Evolutionary conservation across 2,329 filamentous ascomycete genomes (phyloP).

Genomic region (Mollisiaceae sp.): DNA sequence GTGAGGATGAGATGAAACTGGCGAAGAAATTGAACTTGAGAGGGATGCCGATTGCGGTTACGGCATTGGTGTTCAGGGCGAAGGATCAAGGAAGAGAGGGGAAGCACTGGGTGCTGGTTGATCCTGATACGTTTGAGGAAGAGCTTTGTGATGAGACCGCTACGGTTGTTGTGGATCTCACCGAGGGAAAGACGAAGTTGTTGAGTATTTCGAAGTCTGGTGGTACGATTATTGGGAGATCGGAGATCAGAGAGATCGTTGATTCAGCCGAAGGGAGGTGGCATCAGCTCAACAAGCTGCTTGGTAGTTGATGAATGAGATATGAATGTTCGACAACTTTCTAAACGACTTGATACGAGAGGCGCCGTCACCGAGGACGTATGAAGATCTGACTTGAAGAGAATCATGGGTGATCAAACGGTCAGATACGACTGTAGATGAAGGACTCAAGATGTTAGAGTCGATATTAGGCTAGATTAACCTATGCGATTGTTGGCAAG

Average conservation of each 20-base stretch:
- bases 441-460: too few relatives aligned
- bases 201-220: conserved; percentile 83
- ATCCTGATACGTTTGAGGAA: conserved; percentile 92
- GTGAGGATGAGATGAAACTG: conserved; percentile 63
- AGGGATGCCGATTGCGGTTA: conserved; percentile 76
- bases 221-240: conserved; percentile 70
- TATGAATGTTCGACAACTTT: not conserved
- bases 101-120: conserved; percentile 77
- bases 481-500: too few relatives aligned
- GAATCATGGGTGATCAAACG: too few relatives aligned
- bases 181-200: conserved; percentile 56
- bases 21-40: conserved; percentile 63
- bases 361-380: too few relatives aligned
- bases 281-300: conserved; percentile 49
- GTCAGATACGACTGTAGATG: too few relatives aligned
- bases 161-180: conserved; percentile 77
- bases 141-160: conserved; percentile 80
- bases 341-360: not conserved
- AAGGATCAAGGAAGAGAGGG: conserved; percentile 54
- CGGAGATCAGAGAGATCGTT: conserved; percentile 65
- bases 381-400: too few relatives aligned
- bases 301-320: conserved; percentile 28
- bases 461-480: too few relatives aligned
- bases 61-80: conserved; percentile 78
- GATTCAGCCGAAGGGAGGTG: conserved; percentile 67